A percentile compares a stretch with the other conserved stretches of the same genome.
Conservation (phyloP, 83 land plant genomes). For the Isoetes engelmannii region DNA sequence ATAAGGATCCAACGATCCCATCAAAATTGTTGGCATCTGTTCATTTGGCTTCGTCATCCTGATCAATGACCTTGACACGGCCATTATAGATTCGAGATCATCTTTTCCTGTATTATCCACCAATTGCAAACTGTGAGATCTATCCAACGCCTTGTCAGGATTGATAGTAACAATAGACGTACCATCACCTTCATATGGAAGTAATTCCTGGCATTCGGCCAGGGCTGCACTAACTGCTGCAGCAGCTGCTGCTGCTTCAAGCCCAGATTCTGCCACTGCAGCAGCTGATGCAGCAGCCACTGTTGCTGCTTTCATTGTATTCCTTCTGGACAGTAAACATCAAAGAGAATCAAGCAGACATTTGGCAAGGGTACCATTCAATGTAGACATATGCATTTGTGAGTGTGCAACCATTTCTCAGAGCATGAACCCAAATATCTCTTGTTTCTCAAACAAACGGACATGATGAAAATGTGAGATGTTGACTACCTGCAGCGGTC, state of each 20-base stretch:
- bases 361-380: neutral
- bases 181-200: conserved; percentile 8
- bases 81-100: too few relatives aligned
- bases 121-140: too few relatives aligned
- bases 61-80: too few relatives aligned
- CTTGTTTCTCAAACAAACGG: neutral
- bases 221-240: conserved; percentile 17
- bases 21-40: too few relatives aligned
- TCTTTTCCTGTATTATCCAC: too few relatives aligned
- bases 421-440: neutral
- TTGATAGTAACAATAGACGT: too few relatives aligned
- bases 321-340: conserved; percentile 11
- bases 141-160: too few relatives aligned
- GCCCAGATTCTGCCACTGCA: conserved; percentile 17
- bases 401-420: neutral
- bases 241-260: conserved; percentile 22
- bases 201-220: conserved; percentile 14
- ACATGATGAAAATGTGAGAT: neutral
- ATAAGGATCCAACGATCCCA: too few relatives aligned
- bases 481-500: conserved; percentile 21
- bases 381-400: conserved; percentile 3
- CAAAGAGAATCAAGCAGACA: neutral
- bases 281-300: conserved; percentile 25
- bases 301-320: conserved; percentile 20
- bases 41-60: too few relatives aligned